phyloP scores from a whole-genome alignment of 75 land plant genomes.

The Selaginella moellendorffii region DNA sequence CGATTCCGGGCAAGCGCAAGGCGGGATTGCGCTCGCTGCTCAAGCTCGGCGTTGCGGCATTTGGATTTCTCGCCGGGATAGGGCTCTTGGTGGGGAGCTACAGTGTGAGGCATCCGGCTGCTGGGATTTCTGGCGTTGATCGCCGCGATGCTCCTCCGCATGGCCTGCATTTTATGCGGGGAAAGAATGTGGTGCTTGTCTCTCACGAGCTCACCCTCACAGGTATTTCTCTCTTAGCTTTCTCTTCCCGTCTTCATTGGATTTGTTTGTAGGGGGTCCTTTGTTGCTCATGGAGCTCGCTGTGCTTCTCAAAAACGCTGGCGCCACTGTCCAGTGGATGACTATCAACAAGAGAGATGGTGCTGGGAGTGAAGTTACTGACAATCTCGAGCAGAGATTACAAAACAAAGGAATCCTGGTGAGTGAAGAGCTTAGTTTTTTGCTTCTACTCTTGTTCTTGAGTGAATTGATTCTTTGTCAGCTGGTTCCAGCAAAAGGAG shows the following conservation, averaged over 20 bases:
- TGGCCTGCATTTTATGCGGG: conserved; percentile 56
- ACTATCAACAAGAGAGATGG: conserved; percentile 41
- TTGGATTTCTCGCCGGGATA: too few species aligned
- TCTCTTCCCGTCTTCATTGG: not conserved
- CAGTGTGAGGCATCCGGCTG: too few species aligned
- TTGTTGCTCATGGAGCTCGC: conserved; percentile 84
- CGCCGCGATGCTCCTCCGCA: too few species aligned
- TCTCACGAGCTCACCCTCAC: conserved; percentile 89
- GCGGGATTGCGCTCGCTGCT: too few species aligned
- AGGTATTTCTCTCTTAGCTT: conserved; percentile 25
- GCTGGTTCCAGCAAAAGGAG: conserved; percentile 52
- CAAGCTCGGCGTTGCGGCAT: too few species aligned
- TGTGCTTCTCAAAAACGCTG: conserved; percentile 49
- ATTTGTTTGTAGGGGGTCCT: conserved; percentile 52
- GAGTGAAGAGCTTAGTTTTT: not conserved
- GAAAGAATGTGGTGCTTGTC: conserved; percentile 65
- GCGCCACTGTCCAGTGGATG: conserved; percentile 56
- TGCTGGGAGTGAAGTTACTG: conserved; percentile 28
- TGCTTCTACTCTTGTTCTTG: too few species aligned
- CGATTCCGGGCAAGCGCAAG: too few species aligned
- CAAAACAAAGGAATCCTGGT: conserved; percentile 48
- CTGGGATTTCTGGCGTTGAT: conserved; percentile 51
- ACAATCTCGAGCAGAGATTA: conserved; percentile 53
- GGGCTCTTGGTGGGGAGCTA: too few species aligned
- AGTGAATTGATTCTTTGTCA: conserved; percentile 12